Base-by-base conservation (phyloP, 805 yeast genomes). In the Myxozyma sirexii region DNA sequence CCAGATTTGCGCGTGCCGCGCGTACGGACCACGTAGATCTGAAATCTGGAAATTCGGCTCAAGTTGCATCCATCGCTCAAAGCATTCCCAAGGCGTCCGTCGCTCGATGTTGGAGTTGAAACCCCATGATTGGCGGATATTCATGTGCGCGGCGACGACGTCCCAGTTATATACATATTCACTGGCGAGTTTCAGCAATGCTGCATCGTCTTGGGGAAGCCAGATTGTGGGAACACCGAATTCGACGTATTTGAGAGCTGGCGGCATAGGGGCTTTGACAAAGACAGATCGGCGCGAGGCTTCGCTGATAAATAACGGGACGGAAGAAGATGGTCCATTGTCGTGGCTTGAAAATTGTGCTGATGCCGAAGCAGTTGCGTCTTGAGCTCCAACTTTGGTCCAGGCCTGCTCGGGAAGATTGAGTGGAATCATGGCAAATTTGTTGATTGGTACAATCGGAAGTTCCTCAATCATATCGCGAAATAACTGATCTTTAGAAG, bases 81-180 rank as follows among this genome's bases (percentile, higher is more conserved):
- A 94, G 72, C 98, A 93, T 72, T 93, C 98, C 99, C 99, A 94
- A 0, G 99, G 96, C 0, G 98, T 94, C 69, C 99, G 82, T 69
- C 97, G 82, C 73, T 94, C 98, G 58, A 91, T 90, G 69, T 90
- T 91, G 0, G 98, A 88, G 23, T 59, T 52, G 19, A 57, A 39
- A 13, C 86, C 82, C 64, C 84, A 79, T 0, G 90, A 82, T 1
- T 90, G 82, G 52, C 81, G 78, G 1, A 86, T 80, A 46, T 87
- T 81, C 71, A 94, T 76, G 70, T 88, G 89, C 5, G 92, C 88
- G 2, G 97, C 84, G 23, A 94, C 90, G 52, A 92, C 81, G 62
- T 86, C 91, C 99, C 99, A 94, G 71, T 94, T 94, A 76, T 90
- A 91, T 7, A 89, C 84, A 71, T 85, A 92, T 63, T 91, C 91